Percentiles rank a stretch among this genome's conserved stretches.
Evolutionary conservation across 192 early-diverging fungal species (phyloP).

Genomic region (Coemansia sp.): DNA sequence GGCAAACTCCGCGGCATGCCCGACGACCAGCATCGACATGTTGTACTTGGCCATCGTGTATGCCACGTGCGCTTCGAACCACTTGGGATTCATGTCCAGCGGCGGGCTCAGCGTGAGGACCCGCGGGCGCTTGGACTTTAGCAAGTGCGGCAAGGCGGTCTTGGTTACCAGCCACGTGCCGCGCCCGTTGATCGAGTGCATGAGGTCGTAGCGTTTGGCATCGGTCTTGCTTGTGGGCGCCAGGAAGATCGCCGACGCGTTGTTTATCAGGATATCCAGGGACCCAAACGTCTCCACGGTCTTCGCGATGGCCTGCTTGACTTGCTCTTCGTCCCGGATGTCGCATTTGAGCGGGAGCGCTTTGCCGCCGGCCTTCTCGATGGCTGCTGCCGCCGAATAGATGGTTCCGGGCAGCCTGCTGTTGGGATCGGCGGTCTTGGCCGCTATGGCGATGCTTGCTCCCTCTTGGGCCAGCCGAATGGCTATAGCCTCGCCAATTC

Average conservation of each 20-base stretch:
- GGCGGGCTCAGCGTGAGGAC: constrained; percentile 74
- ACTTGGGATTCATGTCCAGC: constrained; percentile 62
- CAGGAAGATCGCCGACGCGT: constrained; percentile 71
- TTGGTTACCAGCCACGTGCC: constrained; percentile 79
- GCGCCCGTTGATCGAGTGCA: constrained; percentile 72
- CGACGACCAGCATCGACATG: constrained; percentile 74
- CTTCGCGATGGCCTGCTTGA: constrained; percentile 62
- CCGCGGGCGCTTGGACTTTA: constrained; percentile 59
- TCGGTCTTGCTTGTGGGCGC: constrained; percentile 56
- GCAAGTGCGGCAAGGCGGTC: constrained; percentile 63
- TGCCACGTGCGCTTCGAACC: constrained; percentile 64
- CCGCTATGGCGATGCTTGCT: constrained; percentile 68
- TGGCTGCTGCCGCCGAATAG: constrained; percentile 70
- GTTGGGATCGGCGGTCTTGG: constrained; percentile 69
- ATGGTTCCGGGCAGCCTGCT: constrained; percentile 80
- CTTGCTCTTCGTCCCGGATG: constrained; percentile 74
- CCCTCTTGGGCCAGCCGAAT: constrained; percentile 64
- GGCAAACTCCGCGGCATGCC: constrained; percentile 65
- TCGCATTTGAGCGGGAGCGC: constrained; percentile 78
- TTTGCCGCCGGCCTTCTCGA: constrained; percentile 68
- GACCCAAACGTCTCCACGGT: constrained; percentile 67
- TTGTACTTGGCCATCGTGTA: constrained; percentile 70
- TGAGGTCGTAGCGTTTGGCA: constrained; percentile 67
- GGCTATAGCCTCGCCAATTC: constrained; percentile 77
- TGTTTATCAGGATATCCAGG: constrained; percentile 81